Percentiles rank a stretch among this genome's conserved stretches.
Conservation (phyloP, 306 rosid genomes). For the Pyrus bretschneideri region DNA sequence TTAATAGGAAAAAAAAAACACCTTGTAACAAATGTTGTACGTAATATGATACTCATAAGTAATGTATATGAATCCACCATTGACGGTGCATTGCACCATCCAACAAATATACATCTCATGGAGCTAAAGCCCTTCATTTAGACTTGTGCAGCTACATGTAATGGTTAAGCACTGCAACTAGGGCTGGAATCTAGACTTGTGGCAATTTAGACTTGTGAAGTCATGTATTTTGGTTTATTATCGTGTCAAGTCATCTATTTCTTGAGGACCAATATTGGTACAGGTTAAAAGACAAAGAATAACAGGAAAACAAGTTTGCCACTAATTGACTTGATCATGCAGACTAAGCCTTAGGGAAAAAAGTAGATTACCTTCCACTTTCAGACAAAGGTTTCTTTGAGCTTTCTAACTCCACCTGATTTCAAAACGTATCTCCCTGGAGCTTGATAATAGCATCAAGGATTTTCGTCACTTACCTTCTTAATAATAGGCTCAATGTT, state of each 20-base stretch:
- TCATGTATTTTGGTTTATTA: too few relatives aligned
- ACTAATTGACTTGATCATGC: constrained; percentile 5
- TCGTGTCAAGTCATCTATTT: background rate
- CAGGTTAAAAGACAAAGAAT: background rate
- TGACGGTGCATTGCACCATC: background rate
- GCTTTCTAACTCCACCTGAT: constrained; percentile 57
- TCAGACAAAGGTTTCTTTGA: constrained; percentile 55
- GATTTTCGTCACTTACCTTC: constrained; percentile 47
- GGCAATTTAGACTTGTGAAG: too few relatives aligned
- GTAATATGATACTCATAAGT: background rate
- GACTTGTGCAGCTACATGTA: background rate
- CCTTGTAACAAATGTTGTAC: background rate
- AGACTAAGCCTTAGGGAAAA: constrained; percentile 3
- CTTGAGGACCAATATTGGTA: background rate
- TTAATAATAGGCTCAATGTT: constrained; percentile 69
- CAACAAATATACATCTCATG: background rate
- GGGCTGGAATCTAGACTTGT: too few relatives aligned
- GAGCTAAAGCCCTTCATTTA: background rate
- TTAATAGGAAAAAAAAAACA: background rate
- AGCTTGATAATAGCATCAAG: constrained; percentile 39
- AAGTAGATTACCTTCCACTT: constrained; percentile 62
- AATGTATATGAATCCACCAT: background rate
- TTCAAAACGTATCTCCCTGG: constrained; percentile 71
- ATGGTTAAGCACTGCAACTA: background rate
- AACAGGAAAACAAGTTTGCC: background rate